These are phyloP conservation scores for Kuraishia hungarica DNA, from an alignment of 805 yeast species.

Conservation along the genomic window DNA sequence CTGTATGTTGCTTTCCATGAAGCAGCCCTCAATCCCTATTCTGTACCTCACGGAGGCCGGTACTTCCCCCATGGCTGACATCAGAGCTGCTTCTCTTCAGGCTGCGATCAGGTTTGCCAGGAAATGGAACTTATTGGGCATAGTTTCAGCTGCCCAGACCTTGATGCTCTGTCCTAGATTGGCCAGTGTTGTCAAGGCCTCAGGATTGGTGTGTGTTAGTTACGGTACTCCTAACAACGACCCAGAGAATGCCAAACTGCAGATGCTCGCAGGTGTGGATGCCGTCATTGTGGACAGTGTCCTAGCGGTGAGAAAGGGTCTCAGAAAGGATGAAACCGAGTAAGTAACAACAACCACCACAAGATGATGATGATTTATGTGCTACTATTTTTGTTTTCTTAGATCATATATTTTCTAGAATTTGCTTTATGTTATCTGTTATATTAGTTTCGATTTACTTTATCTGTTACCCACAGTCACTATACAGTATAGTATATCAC, in stretches of 20 bases:
- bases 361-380: background rate
- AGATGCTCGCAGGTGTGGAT: slow-evolving; percentile 92
- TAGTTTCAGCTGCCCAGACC: slow-evolving; percentile 84
- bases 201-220: slow-evolving; percentile 88
- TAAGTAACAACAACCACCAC: no score
- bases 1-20: slow-evolving; percentile 75
- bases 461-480: no score
- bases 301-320: slow-evolving; percentile 81
- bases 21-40: slow-evolving; percentile 91
- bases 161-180: slow-evolving; percentile 84
- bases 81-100: slow-evolving; percentile 80
- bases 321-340: slow-evolving; percentile 26
- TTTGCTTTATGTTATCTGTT: background rate
- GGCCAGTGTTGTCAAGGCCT: slow-evolving; percentile 82
- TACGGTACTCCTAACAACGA: slow-evolving; percentile 81
- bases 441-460: no score
- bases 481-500: no score
- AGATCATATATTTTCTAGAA: background rate
- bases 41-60: slow-evolving; percentile 88
- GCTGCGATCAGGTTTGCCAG: slow-evolving; percentile 86
- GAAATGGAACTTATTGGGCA: slow-evolving; percentile 85
- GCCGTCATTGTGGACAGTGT: slow-evolving; percentile 98
- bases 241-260: slow-evolving; percentile 75
- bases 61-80: slow-evolving; percentile 77
- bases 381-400: no score